phyloP scores from a whole-genome alignment of 2,329 filamentous ascomycete species.

The Arachnomyces sp. region DNA sequence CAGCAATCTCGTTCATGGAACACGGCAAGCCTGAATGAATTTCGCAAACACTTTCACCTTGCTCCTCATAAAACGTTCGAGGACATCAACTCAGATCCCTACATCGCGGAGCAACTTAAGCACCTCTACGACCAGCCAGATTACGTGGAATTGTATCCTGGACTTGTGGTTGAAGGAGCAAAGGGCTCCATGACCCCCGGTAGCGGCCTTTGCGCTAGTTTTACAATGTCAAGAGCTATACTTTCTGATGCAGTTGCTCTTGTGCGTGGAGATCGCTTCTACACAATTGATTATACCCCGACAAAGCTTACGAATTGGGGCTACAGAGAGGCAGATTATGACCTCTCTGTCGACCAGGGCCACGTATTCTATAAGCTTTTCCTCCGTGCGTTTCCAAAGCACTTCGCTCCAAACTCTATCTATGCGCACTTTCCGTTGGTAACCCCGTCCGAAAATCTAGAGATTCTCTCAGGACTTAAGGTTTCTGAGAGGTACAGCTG shows the following conservation, averaged over 20 bases:
- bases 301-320: conserved; percentile 41
- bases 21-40: conserved; percentile 53
- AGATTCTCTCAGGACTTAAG: conserved; percentile 34
- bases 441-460: conserved; percentile 40
- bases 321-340: conserved; percentile 36
- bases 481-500: conserved; percentile 37
- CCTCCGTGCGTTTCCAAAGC: conserved; percentile 43
- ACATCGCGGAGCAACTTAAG: conserved; percentile 37
- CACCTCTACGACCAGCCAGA: conserved; percentile 47
- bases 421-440: conserved; percentile 46
- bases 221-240: conserved; percentile 35
- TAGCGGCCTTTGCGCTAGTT: conserved; percentile 44
- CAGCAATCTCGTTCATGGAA: conserved; percentile 56
- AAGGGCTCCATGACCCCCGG: conserved; percentile 45
- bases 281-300: conserved; percentile 39
- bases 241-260: conserved; percentile 42
- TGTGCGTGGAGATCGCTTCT: conserved; percentile 41
- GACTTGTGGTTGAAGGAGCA: conserved; percentile 49
- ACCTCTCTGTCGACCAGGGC: conserved; percentile 40
- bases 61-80: conserved; percentile 43
- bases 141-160: conserved; percentile 51
- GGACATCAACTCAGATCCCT: conserved; percentile 45
- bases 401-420: conserved; percentile 41
- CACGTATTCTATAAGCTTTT: conserved; percentile 48
- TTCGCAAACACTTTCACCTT: conserved; percentile 47